Base-by-base conservation (phyloP, 78 protist species). In the Capsaspora owczarzaki region DNA sequence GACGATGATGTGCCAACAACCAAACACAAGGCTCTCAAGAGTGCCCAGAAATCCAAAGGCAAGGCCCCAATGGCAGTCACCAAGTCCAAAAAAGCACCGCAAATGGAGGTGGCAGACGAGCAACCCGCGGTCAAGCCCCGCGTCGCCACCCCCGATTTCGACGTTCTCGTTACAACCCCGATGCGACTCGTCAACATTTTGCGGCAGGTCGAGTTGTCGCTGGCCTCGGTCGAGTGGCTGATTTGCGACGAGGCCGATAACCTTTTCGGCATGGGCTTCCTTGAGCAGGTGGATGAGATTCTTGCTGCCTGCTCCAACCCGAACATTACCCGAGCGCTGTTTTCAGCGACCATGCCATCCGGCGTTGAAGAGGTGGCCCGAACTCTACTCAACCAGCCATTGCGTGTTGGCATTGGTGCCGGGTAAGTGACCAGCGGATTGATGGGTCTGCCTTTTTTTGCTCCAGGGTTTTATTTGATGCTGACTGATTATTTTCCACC, bases 231-330 rank as follows among this genome's bases (percentile, higher is more conserved):
- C 38, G 86, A 85, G 83, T 44, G 72, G 81, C 82, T 94, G 37
- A 89, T 93, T 43, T 71, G 92, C 56, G 97, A 94, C 69, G 97
- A 94, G 79, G 97, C 93, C 37, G 97, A 94, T 78, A 60, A 49
- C 70, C 88, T 94, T 47, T 87, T 93, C 61, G 92, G 84, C 61
- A 40, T 61, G 12, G 87, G 89, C 40, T 93, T 90, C 60, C 33
- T 85, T 6, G 86, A 84, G 72, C 97, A 93, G 90, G 16, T 38
- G 41, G 84, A 80, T 77, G 84, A 79, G 40, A 74, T 85, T 41
- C 0, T 85, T 4, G 74, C 63, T 0, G 84, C 86, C 25, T 80
- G 89, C 61, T 2, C 68, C 33, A 2, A 40, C 40, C 29, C 40
- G 42, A 2, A 40, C 38, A 63, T 79, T 12, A 12, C 35, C 16